Evolutionary conservation across 2,329 filamentous ascomycete genomes (phyloP).

Genomic region (Anthostomella pinea): DNA sequence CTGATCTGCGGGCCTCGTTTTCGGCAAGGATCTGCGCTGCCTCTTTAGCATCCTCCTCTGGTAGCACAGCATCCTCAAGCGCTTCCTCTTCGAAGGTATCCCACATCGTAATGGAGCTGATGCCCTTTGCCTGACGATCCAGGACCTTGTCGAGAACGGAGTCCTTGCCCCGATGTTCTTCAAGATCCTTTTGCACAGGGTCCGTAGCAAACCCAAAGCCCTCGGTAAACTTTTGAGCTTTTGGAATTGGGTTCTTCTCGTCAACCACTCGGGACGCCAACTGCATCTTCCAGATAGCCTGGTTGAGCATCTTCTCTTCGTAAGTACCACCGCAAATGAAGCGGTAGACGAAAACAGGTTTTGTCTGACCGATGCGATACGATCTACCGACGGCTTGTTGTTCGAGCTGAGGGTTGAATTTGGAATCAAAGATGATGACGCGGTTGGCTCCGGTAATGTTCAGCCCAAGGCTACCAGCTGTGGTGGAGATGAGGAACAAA

Average conservation of each 20-base stretch:
- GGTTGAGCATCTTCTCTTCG: conserved; percentile 71
- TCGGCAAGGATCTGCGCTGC: conserved; percentile 41
- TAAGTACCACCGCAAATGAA: conserved; percentile 76
- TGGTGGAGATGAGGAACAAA: conserved; percentile 80
- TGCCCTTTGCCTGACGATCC: conserved; percentile 33
- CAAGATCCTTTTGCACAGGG: conserved; percentile 49
- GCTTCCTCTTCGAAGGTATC: conserved; percentile 74
- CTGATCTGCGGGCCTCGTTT: conserved; percentile 22
- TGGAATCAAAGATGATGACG: conserved; percentile 86
- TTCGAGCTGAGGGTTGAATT: conserved; percentile 77
- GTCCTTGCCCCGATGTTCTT: conserved; percentile 59
- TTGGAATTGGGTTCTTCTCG: conserved; percentile 71
- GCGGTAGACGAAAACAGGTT: conserved; percentile 80
- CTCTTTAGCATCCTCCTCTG: conserved; percentile 57
- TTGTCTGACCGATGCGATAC: conserved; percentile 80
- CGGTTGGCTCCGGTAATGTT: conserved; percentile 88
- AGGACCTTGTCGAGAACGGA: conserved; percentile 52
- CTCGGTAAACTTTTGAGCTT: conserved; percentile 54
- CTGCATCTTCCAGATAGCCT: conserved; percentile 77
- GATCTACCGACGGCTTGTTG: conserved; percentile 84
- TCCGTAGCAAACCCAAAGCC: conserved; percentile 59
- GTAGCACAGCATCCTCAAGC: conserved; percentile 51
- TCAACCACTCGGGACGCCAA: conserved; percentile 79
- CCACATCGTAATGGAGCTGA: conserved; percentile 61
- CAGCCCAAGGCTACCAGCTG: conserved; percentile 75